Conservation (phyloP, 1,139 yeast genomes). For the Geotrichum restrictum region DNA sequence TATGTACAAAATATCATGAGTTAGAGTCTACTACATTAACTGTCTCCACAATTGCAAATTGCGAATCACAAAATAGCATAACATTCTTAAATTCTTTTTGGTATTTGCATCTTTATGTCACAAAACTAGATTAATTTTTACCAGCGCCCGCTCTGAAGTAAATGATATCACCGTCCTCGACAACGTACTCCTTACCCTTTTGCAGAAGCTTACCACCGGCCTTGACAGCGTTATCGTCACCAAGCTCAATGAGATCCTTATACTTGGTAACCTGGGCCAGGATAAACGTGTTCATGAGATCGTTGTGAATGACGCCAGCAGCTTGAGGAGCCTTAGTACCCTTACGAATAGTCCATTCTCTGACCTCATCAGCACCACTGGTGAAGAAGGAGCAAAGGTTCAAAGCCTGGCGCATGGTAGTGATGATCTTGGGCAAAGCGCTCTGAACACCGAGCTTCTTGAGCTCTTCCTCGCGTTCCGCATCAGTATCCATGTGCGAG, state of each 20-base stretch:
- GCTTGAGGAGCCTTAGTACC: slow-evolving; percentile 86
- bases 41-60: too few relatives aligned
- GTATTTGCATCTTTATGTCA: too few relatives aligned
- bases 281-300: slow-evolving; percentile 76
- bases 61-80: too few relatives aligned
- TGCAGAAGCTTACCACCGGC: slow-evolving; percentile 89
- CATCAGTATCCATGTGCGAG: slow-evolving; percentile 83
- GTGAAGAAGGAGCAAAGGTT: slow-evolving; percentile 83
- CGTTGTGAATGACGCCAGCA: slow-evolving; percentile 91
- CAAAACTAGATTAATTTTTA: slow-evolving; percentile 62
- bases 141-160: slow-evolving; percentile 97
- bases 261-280: slow-evolving; percentile 85
- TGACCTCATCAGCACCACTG: slow-evolving; percentile 82
- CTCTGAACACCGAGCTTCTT: slow-evolving; percentile 80
- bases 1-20: too few relatives aligned
- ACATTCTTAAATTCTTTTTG: too few relatives aligned
- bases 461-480: slow-evolving; percentile 87
- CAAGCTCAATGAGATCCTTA: slow-evolving; percentile 74
- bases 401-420: slow-evolving; percentile 63
- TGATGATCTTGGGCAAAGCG: slow-evolving; percentile 82
- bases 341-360: slow-evolving; percentile 85
- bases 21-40: too few relatives aligned
- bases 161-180: slow-evolving; percentile 85
- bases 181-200: slow-evolving; percentile 97
- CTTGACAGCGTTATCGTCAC: slow-evolving; percentile 80